Base-by-base conservation (phyloP, 2,329 filamentous ascomycete genomes). In the Stemphylium beticola region DNA sequence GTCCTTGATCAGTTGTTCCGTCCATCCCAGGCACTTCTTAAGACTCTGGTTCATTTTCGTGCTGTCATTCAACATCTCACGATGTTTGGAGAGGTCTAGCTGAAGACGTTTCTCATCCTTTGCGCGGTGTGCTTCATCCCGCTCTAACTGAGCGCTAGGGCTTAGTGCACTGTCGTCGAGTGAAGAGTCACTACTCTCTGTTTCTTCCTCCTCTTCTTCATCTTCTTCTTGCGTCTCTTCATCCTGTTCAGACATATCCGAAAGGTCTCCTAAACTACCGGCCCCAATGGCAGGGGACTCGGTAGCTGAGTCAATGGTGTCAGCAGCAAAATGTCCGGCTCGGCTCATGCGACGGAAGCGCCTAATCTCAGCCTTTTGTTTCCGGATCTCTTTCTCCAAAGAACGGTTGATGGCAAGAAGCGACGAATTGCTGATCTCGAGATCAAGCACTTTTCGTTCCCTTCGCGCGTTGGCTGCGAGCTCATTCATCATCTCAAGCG, bases 1-100 rank as follows among this genome's bases (percentile, higher is more conserved):
- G 65, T 97, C 92, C 43, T 85, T 88, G 73, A 99, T 96, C 39
- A 99, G 83, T 59, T 90, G 88, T 71, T 99, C 93, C 0, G 93
- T 96, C 85, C 91, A 93, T 62, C 87, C 87, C 31, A 97, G 82
- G 74, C 95, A 99, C 42, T 91, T 85, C 74, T 92, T 96, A 40
- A 99, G 83, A 73, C 91, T 96, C 73, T 96, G 91, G 71, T 97
- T 98, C 81, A 98, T 92, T 78, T 92, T 96, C 69, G 97, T 92
- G 63, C 90, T 95, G 72, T 96, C 93, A 34, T 92, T 81, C 8
- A 99, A 84, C 1, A 98, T 81, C 68, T 96, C 89, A 62, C 92
- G 91, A 73, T 99, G 95, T 71, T 93, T 93, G 3, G 87, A 84
- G 0, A 99, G 82, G 74, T 99, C 95, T 4, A 92, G 82, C 64